These are phyloP conservation scores for Clausena lansium DNA, from an alignment of 345 rosid genomes.

Conservation along the genomic window DNA sequence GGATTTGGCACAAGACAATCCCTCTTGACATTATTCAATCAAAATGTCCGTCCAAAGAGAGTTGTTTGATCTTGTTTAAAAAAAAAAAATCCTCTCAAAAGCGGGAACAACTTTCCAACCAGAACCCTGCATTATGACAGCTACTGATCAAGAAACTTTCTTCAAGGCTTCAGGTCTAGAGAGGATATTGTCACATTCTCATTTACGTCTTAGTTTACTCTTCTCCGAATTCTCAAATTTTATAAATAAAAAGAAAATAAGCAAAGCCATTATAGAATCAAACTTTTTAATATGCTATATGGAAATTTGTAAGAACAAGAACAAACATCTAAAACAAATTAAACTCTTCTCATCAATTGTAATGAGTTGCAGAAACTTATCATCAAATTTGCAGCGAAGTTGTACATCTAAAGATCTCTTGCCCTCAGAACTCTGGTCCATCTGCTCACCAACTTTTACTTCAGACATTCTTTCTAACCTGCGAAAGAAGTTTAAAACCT, in stretches of 20 bases:
- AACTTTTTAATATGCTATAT: background rate
- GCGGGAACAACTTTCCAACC: constrained; percentile 99
- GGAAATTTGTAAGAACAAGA: background rate
- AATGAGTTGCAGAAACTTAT: constrained; percentile 78
- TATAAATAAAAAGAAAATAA: background rate
- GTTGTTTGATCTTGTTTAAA: constrained; percentile 54
- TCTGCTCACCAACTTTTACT: constrained; percentile 81
- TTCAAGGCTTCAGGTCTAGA: background rate
- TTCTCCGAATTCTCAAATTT: background rate
- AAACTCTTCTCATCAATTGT: constrained; percentile 79
- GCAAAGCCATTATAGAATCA: background rate
- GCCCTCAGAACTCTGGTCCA: constrained; percentile 84
- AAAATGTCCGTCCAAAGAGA: constrained; percentile 90
- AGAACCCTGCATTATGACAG: constrained; percentile 58
- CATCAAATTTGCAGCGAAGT: constrained; percentile 29
- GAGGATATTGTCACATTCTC: background rate
- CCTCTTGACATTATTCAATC: constrained; percentile 67
- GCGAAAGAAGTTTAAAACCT: constrained; percentile 42
- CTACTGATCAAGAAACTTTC: background rate
- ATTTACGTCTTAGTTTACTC: background rate
- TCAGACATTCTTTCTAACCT: constrained; percentile 94
- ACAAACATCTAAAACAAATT: background rate
- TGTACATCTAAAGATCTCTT: constrained; percentile 89
- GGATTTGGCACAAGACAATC: constrained; percentile 5
- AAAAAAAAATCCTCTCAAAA: constrained; percentile 59